phyloP scores from a whole-genome alignment of 73 alveolate genomes.

The Urostyla sp. region DNA sequence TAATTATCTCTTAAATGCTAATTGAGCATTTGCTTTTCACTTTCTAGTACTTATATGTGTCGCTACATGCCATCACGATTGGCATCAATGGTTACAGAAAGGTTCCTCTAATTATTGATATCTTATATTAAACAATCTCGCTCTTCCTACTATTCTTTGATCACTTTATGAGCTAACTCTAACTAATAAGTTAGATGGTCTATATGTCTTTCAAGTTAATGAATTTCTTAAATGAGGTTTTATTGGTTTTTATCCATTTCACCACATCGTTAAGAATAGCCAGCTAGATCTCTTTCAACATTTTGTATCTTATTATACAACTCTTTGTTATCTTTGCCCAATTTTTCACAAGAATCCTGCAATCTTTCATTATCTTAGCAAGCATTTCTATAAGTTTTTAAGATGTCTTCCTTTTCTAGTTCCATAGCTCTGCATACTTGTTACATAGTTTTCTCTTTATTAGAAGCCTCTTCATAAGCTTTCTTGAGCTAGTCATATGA shows the following conservation, averaged over 20 bases:
- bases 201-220: conserved; percentile 67
- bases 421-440: conserved; percentile 60
- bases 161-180: conserved; percentile 54
- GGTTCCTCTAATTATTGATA: conserved; percentile 18
- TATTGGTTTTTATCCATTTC: conserved; percentile 34
- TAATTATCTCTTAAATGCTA: not conserved
- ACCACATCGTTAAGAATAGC: conserved; percentile 14
- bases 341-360: conserved; percentile 17
- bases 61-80: conserved; percentile 56
- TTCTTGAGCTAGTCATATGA: conserved; percentile 54
- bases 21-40: conserved; percentile 30
- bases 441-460: conserved; percentile 49
- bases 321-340: conserved; percentile 49
- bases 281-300: conserved; percentile 65
- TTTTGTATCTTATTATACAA: conserved; percentile 9
- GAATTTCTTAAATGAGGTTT: conserved; percentile 42
- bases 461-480: conserved; percentile 33
- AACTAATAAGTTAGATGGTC: conserved; percentile 61
- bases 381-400: conserved; percentile 55
- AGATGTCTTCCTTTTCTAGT: conserved; percentile 70
- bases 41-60: conserved; percentile 15
- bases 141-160: conserved; percentile 14
- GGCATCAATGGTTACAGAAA: conserved; percentile 48
- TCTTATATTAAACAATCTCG: conserved; percentile 52
- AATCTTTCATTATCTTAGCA: conserved; percentile 73